phyloP scores from a whole-genome alignment of 768 basidiomycete species.

The Rhodotorula paludigena region DNA sequence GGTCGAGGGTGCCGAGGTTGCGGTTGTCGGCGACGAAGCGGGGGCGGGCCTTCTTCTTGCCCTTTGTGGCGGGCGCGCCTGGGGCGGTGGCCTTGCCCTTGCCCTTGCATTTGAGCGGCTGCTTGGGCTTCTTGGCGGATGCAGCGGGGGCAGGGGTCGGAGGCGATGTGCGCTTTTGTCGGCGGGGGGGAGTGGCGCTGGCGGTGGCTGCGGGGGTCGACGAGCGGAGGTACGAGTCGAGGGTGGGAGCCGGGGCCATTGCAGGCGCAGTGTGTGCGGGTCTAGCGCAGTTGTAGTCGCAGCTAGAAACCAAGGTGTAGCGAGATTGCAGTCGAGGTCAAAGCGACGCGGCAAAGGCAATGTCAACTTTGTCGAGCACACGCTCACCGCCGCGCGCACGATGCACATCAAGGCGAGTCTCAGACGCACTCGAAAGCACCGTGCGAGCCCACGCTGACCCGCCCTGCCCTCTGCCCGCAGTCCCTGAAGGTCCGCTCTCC shows the following conservation, averaged over 20 bases:
- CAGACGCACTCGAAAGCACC: neutral
- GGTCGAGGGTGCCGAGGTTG: slow-evolving; percentile 30
- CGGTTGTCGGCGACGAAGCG: slow-evolving; percentile 17
- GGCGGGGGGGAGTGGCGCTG: neutral
- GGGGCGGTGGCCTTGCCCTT: neutral
- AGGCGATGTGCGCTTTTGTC: neutral
- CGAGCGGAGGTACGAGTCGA: slow-evolving; percentile 10
- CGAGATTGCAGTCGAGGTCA: too few species aligned
- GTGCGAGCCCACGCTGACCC: neutral
- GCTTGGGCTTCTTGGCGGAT: neutral
- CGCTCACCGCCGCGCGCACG: neutral
- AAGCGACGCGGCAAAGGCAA: too few species aligned
- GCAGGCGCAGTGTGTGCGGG: too few species aligned
- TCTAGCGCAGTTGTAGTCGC: too few species aligned
- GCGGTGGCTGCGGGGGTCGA: neutral
- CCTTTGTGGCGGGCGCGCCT: neutral
- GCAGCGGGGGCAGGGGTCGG: too few species aligned
- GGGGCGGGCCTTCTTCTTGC: neutral
- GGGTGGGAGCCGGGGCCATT: neutral
- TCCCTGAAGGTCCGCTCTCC: slow-evolving; percentile 22
- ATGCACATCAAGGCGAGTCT: slow-evolving; percentile 8
- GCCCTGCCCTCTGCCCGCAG: neutral
- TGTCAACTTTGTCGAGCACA: too few species aligned
- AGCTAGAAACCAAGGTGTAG: too few species aligned
- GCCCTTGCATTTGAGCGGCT: neutral